These are phyloP conservation scores for Delphinella strobiligena DNA, from an alignment of 2,329 filamentous ascomycete genomes.

Conservation along the genomic window DNA sequence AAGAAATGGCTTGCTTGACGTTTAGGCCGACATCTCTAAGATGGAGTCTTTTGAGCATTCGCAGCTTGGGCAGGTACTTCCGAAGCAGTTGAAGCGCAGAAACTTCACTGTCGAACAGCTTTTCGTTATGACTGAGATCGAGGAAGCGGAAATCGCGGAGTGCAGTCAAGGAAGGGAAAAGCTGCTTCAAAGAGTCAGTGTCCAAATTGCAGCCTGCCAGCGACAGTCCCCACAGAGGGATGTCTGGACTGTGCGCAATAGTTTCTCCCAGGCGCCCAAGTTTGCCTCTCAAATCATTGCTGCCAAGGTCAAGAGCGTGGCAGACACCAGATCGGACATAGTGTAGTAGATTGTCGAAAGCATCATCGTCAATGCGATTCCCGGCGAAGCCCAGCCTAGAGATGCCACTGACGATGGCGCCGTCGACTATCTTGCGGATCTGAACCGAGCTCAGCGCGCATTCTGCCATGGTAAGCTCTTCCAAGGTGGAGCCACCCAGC, in stretches of 20 bases:
- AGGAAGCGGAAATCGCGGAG: constrained; percentile 72
- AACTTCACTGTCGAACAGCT: constrained; percentile 61
- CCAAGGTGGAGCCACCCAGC: constrained; percentile 61
- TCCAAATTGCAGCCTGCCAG: constrained; percentile 75
- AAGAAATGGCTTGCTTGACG: constrained; percentile 76
- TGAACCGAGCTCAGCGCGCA: constrained; percentile 61
- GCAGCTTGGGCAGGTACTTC: constrained; percentile 73
- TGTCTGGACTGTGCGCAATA: constrained; percentile 29
- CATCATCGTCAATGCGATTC: constrained; percentile 63
- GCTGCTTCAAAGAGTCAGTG: constrained; percentile 56
- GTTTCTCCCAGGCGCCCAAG: constrained; percentile 38
- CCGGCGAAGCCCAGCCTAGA: constrained; percentile 71
- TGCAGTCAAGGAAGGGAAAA: constrained; percentile 61
- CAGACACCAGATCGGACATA: constrained; percentile 69
- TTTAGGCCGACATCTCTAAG: constrained; percentile 73
- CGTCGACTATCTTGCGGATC: constrained; percentile 67
- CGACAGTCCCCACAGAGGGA: constrained; percentile 66
- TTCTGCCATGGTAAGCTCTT: constrained; percentile 73
- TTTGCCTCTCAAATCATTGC: constrained; percentile 55
- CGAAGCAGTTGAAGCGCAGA: constrained; percentile 53
- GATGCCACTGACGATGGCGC: constrained; percentile 65
- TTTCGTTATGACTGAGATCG: constrained; percentile 80
- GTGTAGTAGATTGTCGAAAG: constrained; percentile 60
- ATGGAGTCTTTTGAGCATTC: constrained; percentile 70
- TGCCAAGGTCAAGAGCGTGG: constrained; percentile 78